Percentiles rank a stretch among this genome's conserved stretches.
These are phyloP conservation scores for Penicillium mononematosum DNA, from an alignment of 495 filamentous ascomycete genomes.

Conservation along the genomic window DNA sequence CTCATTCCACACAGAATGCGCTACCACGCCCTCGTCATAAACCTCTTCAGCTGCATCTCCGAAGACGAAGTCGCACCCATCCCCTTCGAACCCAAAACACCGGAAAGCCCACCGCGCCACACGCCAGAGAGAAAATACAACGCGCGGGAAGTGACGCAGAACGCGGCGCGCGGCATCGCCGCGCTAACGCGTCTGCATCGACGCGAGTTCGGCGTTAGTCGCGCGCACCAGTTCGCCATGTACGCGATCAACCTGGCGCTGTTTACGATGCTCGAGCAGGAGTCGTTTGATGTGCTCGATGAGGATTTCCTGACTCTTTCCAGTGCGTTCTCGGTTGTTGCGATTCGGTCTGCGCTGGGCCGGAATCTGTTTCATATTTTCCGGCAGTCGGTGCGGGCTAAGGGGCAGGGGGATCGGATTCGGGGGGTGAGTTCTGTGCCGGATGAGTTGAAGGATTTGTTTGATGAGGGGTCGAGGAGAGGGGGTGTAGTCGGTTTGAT, in stretches of 20 bases:
- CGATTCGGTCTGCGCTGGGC: conserved; percentile 40
- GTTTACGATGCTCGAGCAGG: conserved; percentile 39
- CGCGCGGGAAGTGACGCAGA: conserved; percentile 21
- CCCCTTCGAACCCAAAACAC: conserved; percentile 30
- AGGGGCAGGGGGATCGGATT: conserved; percentile 34
- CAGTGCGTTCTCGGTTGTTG: conserved; percentile 39
- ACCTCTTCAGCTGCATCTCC: conserved; percentile 37
- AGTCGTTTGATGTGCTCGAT: conserved; percentile 40
- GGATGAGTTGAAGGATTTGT: conserved; percentile 40
- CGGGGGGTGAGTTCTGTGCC: conserved; percentile 24
- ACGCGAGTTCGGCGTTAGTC: conserved; percentile 39
- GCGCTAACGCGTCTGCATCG: conserved; percentile 35
- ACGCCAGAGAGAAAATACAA: conserved; percentile 30
- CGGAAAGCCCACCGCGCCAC: conserved; percentile 34
- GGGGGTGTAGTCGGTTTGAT: conserved; percentile 28
- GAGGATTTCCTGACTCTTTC: conserved; percentile 39
- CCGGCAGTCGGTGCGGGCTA: conserved; percentile 35
- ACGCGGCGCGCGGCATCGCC: conserved; percentile 37
- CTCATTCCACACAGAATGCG: conserved; percentile 34
- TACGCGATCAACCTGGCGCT: conserved; percentile 48
- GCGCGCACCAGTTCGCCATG: conserved; percentile 45
- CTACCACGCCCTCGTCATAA: conserved; percentile 40
- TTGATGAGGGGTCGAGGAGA: conserved; percentile 34
- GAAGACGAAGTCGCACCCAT: conserved; percentile 17
- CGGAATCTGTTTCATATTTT: conserved; percentile 45